Evolutionary conservation across 2,329 filamentous ascomycete species (phyloP), one percentile per base, ranked within the genome.

Genomic region (Ophiostoma himal-ulmi): DNA sequence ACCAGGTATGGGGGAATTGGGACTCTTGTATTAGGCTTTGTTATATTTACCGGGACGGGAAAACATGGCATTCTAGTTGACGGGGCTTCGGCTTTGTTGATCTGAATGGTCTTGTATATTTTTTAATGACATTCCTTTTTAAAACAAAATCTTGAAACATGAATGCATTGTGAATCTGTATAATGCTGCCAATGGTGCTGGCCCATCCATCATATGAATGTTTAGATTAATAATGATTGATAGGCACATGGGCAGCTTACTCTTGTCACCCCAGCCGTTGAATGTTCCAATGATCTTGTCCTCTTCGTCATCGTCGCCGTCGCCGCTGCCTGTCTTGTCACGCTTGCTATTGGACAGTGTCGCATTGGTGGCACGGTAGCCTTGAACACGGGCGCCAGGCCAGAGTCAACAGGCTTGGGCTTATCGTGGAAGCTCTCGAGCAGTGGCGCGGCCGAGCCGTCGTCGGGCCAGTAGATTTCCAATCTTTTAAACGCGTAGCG

Each of bases 71-170:
- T 22, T 48, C 14, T 48, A 7, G 41, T 44, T 54, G 48, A 11
- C 14, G 20, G n/a, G 48, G n/a, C n/a, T 54, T 54, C 7, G 52
- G n/a, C 22, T 57, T 57, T 4, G 13, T 13, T 3, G 22, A 17
- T 48, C 13, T 48, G 44, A 48, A 17, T 48, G 22, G n/a, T 26
- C 52, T 57, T 26, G n/a, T 57, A 57, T 48, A 48, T 48, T 57
- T 26, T 26, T n/a, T 57, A 57, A 57, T 57, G 7, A 57, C 52
- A 57, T 22, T 57, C 52, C 52, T 57, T 57, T 57, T 57, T 30
- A 22, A 54, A 22, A 30, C 1, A 2, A 2, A 30, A 30, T 3
- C 30, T 6, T n/a, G 2, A 22, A 41, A 44, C 5, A 11, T 17
- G 11, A 13, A 57, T 14, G 17, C 10, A 11, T 57, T 57, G 3